Evolutionary conservation across 2,329 filamentous ascomycete species (phyloP).

Genomic region (Aschersonia sp.): DNA sequence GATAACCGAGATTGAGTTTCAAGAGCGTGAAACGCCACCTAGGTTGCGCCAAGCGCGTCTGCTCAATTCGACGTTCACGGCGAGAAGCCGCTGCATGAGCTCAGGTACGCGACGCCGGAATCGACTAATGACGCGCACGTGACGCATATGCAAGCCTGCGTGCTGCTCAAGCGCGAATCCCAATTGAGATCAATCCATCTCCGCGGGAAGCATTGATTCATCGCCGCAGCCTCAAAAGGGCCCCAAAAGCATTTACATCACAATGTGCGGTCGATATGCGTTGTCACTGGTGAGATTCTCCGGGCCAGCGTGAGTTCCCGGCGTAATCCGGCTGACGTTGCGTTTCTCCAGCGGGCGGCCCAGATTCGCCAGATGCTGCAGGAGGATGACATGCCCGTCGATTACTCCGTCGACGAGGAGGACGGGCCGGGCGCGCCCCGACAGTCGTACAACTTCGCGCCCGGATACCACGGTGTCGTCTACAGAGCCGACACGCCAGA

Average conservation of each 20-base stretch:
- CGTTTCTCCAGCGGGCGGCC: conserved; percentile 48
- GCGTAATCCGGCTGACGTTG: no score
- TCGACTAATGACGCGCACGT: background rate
- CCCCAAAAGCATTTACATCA: background rate
- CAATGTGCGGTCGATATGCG: conserved; percentile 23
- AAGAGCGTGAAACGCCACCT: no score
- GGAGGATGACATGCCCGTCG: conserved; percentile 57
- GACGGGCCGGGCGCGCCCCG: conserved; percentile 38
- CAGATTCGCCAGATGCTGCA: conserved; percentile 62
- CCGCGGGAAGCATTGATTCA: no score
- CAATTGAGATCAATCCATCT: background rate
- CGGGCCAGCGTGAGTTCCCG: background rate
- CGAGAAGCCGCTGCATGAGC: no score
- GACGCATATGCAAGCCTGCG: background rate
- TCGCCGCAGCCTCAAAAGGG: no score
- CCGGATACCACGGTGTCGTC: conserved; percentile 71
- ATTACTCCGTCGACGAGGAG: conserved; percentile 58
- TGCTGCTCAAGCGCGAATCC: no score
- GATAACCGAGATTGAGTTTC: no score
- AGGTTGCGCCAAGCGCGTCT: no score
- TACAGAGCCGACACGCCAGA: conserved; percentile 64
- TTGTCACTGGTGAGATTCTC: conserved; percentile 15
- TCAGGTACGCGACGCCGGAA: background rate
- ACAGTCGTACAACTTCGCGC: conserved; percentile 85
- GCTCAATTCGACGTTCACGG: no score